Conservation (phyloP, 192 early-diverging fungal genomes). For the Spinellus fusiger region DNA sequence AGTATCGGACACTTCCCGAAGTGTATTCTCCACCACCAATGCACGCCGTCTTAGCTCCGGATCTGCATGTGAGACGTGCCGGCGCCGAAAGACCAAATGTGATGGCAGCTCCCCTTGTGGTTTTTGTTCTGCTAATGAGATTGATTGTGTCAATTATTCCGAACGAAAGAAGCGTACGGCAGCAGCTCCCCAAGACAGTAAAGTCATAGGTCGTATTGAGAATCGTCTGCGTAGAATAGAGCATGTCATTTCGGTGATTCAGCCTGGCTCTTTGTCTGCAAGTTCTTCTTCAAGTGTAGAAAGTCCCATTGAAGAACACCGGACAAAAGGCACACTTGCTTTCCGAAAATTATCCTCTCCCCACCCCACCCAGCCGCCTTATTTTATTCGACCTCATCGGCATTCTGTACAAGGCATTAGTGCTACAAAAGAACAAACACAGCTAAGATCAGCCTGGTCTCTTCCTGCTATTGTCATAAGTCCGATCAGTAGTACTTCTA, state of each 20-base stretch:
- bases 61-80: slow-evolving; percentile 34
- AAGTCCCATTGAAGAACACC: neutral
- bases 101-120: slow-evolving; percentile 34
- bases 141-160: slow-evolving; percentile 34
- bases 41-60: slow-evolving; percentile 29
- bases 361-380: neutral
- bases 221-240: slow-evolving; percentile 29
- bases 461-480: too few species aligned
- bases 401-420: slow-evolving; percentile 19
- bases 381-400: slow-evolving; percentile 13
- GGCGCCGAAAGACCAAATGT: slow-evolving; percentile 36
- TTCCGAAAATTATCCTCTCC: slow-evolving; percentile 7
- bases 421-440: slow-evolving; percentile 7
- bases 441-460: neutral
- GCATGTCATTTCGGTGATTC: slow-evolving; percentile 25
- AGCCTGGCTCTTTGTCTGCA: slow-evolving; percentile 17
- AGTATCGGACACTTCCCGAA: slow-evolving; percentile 24
- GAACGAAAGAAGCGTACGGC: slow-evolving; percentile 25
- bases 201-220: slow-evolving; percentile 32
- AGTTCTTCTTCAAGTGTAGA: neutral
- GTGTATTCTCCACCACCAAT: slow-evolving; percentile 27
- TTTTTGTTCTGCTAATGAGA: slow-evolving; percentile 26
- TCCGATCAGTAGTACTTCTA: too few species aligned
- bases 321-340: neutral
- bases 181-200: slow-evolving; percentile 6